phyloP scores from a whole-genome alignment of 129 eudicot genomes.

The Artemisia annua region DNA sequence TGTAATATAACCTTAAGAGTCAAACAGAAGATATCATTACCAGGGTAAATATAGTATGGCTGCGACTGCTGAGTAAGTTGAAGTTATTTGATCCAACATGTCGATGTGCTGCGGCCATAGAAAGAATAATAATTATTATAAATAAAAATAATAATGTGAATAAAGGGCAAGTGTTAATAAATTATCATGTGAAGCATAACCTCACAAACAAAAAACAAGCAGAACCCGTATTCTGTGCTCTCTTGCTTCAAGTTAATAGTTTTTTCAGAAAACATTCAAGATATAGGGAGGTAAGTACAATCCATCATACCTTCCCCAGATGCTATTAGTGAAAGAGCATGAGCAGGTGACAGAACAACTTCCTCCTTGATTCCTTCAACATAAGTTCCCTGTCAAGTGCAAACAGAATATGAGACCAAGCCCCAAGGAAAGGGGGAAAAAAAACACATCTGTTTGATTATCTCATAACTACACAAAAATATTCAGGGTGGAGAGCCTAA shows the following conservation, averaged over 20 bases:
- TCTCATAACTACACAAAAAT: too few species aligned
- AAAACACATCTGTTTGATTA: too few species aligned
- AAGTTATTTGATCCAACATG: too few species aligned
- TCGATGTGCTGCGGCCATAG: too few species aligned
- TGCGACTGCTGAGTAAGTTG: too few species aligned
- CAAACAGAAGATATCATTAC: too few species aligned
- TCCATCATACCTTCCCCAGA: conserved; percentile 75
- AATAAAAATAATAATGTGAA: neutral
- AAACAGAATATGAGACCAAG: conserved; percentile 8
- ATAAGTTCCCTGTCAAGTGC: conserved; percentile 63
- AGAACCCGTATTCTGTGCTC: conserved; percentile 8
- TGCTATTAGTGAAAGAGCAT: conserved; percentile 82
- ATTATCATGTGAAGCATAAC: conserved; percentile 7
- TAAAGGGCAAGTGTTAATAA: neutral
- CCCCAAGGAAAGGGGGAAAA: neutral
- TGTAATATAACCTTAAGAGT: too few species aligned
- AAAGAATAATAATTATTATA: too few species aligned
- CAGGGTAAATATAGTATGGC: too few species aligned
- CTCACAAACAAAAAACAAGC: neutral
- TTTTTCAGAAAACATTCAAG: neutral
- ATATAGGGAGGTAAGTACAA: neutral
- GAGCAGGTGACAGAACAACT: conserved; percentile 88
- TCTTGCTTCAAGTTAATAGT: conserved; percentile 12
- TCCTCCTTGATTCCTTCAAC: conserved; percentile 94
- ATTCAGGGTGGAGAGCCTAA: too few species aligned